Conservation (phyloP, 2,329 filamentous ascomycete genomes). For the Fusarium duplospermum region DNA sequence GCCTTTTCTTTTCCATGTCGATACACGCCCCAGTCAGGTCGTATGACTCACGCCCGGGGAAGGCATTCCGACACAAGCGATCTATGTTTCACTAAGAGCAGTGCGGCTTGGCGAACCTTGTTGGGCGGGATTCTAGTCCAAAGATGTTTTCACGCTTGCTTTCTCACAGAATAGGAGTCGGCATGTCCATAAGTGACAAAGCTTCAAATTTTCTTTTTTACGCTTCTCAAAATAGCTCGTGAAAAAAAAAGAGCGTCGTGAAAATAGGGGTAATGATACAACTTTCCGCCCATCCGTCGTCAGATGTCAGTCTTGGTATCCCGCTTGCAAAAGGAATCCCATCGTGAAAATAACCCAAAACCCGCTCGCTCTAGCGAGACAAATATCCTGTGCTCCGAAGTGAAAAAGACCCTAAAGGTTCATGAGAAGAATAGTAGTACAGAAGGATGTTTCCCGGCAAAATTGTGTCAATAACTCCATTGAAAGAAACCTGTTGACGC, state of each 20-base stretch:
- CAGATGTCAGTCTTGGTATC: slow-evolving; percentile 42
- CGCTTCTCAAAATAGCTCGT: slow-evolving; percentile 19
- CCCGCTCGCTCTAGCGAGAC: slow-evolving; percentile 14
- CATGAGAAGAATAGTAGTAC: slow-evolving; percentile 51
- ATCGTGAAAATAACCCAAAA: slow-evolving; percentile 26
- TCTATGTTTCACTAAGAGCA: slow-evolving; percentile 37
- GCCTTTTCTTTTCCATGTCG: slow-evolving; percentile 10
- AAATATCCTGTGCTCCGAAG: slow-evolving; percentile 26
- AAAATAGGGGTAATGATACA: slow-evolving; percentile 45
- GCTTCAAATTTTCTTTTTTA: slow-evolving; percentile 12
- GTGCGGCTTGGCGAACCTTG: slow-evolving; percentile 23
- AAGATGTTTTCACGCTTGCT: slow-evolving; percentile 5
- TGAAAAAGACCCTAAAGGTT: slow-evolving; percentile 21
- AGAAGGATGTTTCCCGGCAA: slow-evolving; percentile 35
- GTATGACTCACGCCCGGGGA: slow-evolving; percentile 40
- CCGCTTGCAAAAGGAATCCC: slow-evolving; percentile 9
- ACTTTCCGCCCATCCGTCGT: slow-evolving; percentile 26
- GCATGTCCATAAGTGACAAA: slow-evolving; percentile 1
- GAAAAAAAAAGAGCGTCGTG: slow-evolving; percentile 42
- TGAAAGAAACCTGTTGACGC: slow-evolving; percentile 7
- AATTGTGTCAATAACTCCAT: slow-evolving; percentile 23
- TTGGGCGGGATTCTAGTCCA: slow-evolving; percentile 7
- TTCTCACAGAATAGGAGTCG: neutral
- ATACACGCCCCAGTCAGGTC: slow-evolving; percentile 13
- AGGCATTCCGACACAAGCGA: slow-evolving; percentile 30